Percentiles rank a stretch among this genome's conserved stretches.
These are phyloP conservation scores for Gelatoporia subvermispora DNA, from an alignment of 768 basidiomycete genomes.

Conservation along the genomic window DNA sequence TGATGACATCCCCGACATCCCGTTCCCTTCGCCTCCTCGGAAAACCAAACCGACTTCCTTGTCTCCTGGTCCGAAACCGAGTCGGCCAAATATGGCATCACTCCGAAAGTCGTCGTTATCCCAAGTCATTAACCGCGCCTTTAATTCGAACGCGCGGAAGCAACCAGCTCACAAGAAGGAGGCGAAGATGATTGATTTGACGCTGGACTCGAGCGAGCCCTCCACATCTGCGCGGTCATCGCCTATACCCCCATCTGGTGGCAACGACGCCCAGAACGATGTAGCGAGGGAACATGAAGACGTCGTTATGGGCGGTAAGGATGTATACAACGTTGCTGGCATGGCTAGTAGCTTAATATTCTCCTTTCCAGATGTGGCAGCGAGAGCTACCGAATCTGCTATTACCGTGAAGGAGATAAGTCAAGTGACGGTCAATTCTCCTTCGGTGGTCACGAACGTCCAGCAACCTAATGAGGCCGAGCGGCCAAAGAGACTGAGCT, in stretches of 20 bases:
- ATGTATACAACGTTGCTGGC: background rate
- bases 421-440: too few relatives aligned
- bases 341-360: background rate
- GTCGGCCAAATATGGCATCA: background rate
- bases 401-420: too few relatives aligned
- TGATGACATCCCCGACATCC: background rate
- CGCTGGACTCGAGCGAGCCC: conserved; percentile 2
- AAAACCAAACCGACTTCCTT: background rate
- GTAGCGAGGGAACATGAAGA: background rate
- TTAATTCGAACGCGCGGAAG: conserved; percentile 2
- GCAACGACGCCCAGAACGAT: too few relatives aligned
- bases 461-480: background rate
- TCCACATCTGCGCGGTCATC: background rate
- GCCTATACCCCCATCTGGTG: background rate
- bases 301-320: background rate
- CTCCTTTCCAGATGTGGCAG: background rate
- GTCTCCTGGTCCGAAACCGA: background rate
- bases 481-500: background rate
- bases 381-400: background rate
- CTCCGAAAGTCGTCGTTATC: background rate
- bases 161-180: background rate
- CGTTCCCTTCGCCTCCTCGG: background rate
- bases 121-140: conserved; percentile 4
- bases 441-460: too few relatives aligned
- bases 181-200: conserved; percentile 6